Percentiles rank a stretch among this genome's conserved stretches.
These are phyloP conservation scores for Papiliotrema nemorosa DNA, from an alignment of 1,284 basidiomycete genomes.

Conservation along the genomic window DNA sequence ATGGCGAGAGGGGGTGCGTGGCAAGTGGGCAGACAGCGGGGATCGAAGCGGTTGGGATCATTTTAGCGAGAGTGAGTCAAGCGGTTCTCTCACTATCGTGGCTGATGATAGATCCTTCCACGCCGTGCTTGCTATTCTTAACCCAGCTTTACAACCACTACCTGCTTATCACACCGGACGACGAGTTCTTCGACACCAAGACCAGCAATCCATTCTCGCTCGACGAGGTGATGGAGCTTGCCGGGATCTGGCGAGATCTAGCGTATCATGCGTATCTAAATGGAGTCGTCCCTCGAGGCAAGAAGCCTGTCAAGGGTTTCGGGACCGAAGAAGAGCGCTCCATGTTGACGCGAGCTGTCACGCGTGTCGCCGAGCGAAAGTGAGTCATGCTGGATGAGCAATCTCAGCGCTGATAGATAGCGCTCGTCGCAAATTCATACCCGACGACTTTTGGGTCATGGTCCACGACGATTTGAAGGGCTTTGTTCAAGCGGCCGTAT, in stretches of 20 bases:
- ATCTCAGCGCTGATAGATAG: constrained; percentile 50
- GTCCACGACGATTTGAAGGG: constrained; percentile 67
- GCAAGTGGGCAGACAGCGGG: constrained; percentile 47
- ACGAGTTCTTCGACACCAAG: constrained; percentile 76
- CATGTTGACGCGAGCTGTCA: constrained; percentile 69
- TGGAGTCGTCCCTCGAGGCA: constrained; percentile 50
- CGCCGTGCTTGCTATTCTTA: constrained; percentile 73
- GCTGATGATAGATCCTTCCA: constrained; percentile 44
- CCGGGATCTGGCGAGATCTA: constrained; percentile 45
- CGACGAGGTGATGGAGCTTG: constrained; percentile 66
- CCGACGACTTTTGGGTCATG: constrained; percentile 84
- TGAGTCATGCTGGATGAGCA: constrained; percentile 51
- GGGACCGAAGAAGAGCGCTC: constrained; percentile 63
- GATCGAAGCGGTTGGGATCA: constrained; percentile 54
- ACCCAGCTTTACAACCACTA: constrained; percentile 79
- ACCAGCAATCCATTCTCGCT: constrained; percentile 66
- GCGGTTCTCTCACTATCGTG: constrained; percentile 15
- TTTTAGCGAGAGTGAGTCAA: constrained; percentile 48
- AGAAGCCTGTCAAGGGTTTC: constrained; percentile 21
- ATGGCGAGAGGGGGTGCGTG: constrained; percentile 65
- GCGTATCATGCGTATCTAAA: constrained; percentile 47
- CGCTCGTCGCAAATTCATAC: constrained; percentile 74
- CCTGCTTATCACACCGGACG: constrained; percentile 88
- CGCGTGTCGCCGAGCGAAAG: constrained; percentile 81
- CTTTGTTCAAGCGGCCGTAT: constrained; percentile 88